Base-by-base conservation (phyloP, 352 stramenopile species). In the Globisporangium iwayamae region DNA sequence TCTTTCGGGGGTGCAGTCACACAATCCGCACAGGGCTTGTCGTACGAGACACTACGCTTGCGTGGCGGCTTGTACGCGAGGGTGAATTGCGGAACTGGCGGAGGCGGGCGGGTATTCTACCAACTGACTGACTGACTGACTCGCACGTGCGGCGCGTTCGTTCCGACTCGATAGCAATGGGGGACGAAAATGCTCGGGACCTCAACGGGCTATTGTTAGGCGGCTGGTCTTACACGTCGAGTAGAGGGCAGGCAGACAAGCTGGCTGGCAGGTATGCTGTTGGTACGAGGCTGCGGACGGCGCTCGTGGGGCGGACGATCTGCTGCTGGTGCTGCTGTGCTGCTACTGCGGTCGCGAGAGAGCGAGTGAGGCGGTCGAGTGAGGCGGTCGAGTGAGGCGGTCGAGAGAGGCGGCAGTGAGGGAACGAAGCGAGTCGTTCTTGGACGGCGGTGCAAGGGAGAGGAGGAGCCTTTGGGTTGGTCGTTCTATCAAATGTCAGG, bases 211-310 rank as follows among this genome's bases (percentile, higher is more conserved):
- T 36, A 16, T 14, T 30, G 2, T 30, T 22, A 36, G 18, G 18
- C 43, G 14, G 47, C 47, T 54, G 47, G 47, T 54, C 47, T 22
- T 22, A 54, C 22, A 54, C 47, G 47, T 54, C 34, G 22, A 52
- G 46, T 32, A 10, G 32, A 36, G 20, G 41, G 41, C 41, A 48
- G 16, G 16, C 10, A n/a, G 39, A 25, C 22, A 25, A 25, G 22
- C 22, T 25, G 22, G 22, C 22, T 25, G 22, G 22, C 22, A 25
- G 22, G 22, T 25, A 1, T 25, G 22, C 22, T 25, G 9, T 18
- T 46, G 13, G 41, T 48, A 48, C 41, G 41, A 48, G 41, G 41
- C 41, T 47, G 41, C 18, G 41, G 41, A 46, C 39, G 39, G 11
- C 13, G 39, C 39, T 46, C 39, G 39, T 46, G 39, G 16, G 4